Evolutionary conservation across 371 early-diverging fungal species (phyloP).

Genomic region (Zopfochytrium polystomum): DNA sequence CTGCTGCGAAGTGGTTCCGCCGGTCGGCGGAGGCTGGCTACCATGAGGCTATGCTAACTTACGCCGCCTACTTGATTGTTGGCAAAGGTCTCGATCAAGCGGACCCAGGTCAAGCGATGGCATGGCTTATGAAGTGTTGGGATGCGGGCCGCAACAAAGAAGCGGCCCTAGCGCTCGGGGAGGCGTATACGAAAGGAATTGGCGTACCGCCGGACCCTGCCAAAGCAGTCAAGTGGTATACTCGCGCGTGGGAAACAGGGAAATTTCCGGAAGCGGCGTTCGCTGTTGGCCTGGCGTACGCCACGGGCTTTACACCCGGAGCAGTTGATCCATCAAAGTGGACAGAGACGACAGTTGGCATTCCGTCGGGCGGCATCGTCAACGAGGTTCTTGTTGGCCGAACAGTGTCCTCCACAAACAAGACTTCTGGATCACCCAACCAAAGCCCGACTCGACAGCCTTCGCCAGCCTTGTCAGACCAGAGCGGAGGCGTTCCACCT

Average conservation of each 20-base stretch:
- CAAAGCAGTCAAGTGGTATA: slow-evolving; percentile 32
- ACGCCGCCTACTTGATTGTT: slow-evolving; percentile 11
- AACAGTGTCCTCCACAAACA: too few species aligned
- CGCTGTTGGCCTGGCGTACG: slow-evolving; percentile 29
- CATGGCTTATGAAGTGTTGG: slow-evolving; percentile 29
- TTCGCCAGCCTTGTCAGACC: too few species aligned
- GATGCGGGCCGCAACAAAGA: slow-evolving; percentile 10
- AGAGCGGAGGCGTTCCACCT: too few species aligned
- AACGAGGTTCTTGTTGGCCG: slow-evolving; percentile 22
- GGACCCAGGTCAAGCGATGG: slow-evolving; percentile 18
- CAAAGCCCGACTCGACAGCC: too few species aligned
- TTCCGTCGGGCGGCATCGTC: slow-evolving; percentile 11
- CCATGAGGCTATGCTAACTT: slow-evolving; percentile 16
- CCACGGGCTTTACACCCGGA: slow-evolving; percentile 33
- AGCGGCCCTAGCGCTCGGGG: slow-evolving; percentile 29
- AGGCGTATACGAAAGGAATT: slow-evolving; percentile 29
- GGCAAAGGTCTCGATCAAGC: slow-evolving; percentile 10
- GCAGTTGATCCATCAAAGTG: slow-evolving; percentile 29
- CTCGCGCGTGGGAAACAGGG: slow-evolving; percentile 30
- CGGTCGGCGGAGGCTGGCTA: slow-evolving; percentile 14
- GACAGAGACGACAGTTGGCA: slow-evolving; percentile 7
- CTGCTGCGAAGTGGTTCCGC: slow-evolving; percentile 19
- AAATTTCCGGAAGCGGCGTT: slow-evolving; percentile 30
- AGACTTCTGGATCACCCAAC: too few species aligned
- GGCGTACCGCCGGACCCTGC: slow-evolving; percentile 28